Conservation (phyloP, 1,139 yeast species). For the Citeromyces siamensis region DNA sequence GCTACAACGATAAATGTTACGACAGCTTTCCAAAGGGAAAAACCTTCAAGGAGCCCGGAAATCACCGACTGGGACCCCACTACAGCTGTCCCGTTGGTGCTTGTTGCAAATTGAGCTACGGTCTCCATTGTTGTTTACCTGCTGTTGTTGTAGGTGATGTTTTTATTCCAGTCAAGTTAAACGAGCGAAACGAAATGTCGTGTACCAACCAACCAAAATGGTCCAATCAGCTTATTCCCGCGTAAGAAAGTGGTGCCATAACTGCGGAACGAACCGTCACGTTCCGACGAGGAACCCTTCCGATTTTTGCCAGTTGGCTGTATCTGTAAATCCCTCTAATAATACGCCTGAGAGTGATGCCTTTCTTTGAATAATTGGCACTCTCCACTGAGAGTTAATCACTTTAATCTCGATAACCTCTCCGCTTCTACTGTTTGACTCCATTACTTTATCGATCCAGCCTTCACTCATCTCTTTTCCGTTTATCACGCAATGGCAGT, state of each 20-base stretch:
- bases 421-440: neutral
- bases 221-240: conserved; percentile 1
- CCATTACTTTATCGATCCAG: neutral
- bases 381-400: conserved; percentile 2
- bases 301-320: neutral
- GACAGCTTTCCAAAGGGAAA: conserved; percentile 28
- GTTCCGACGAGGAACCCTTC: neutral
- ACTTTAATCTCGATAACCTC: conserved; percentile 1
- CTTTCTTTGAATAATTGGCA: neutral
- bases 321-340: neutral
- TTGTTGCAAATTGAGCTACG: neutral
- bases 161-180: neutral
- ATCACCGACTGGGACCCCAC: neutral
- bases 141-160: neutral
- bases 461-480: conserved; percentile 3
- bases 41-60: neutral
- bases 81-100: neutral
- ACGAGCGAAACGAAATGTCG: conserved; percentile 2
- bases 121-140: conserved; percentile 1
- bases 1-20: conserved; percentile 35
- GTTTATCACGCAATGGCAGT: neutral
- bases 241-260: conserved; percentile 2
- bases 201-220: neutral
- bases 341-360: neutral
- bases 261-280: neutral